These are phyloP conservation scores for Sesbania bispinosa DNA, from an alignment of 306 rosid genomes.

Conservation along the genomic window DNA sequence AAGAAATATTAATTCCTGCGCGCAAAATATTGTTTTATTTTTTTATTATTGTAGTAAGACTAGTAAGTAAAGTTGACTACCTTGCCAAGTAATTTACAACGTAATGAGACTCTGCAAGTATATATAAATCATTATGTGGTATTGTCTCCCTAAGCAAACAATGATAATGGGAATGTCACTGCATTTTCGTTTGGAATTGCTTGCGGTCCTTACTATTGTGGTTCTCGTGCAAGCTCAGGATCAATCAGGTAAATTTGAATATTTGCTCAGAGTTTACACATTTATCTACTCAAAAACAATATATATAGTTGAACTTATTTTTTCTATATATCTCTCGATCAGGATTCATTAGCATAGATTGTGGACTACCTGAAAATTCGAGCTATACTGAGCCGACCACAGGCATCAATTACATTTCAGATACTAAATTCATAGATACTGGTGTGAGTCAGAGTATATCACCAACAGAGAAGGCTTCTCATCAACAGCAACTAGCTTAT, in stretches of 20 bases:
- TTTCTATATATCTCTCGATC: background rate
- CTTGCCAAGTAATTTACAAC: too few relatives aligned
- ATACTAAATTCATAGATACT: conserved; percentile 33
- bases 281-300: background rate
- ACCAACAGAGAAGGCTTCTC: background rate
- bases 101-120: too few relatives aligned
- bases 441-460: conserved; percentile 28
- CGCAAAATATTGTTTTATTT: too few relatives aligned
- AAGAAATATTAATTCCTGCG: too few relatives aligned
- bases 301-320: background rate
- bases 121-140: too few relatives aligned
- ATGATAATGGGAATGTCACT: background rate
- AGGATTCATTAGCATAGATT: conserved; percentile 62
- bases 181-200: background rate
- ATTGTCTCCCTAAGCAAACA: background rate
- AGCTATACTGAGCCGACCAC: conserved; percentile 26
- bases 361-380: conserved; percentile 35
- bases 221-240: background rate
- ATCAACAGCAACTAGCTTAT: conserved; percentile 19
- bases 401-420: conserved; percentile 46
- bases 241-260: background rate
- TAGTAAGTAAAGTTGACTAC: too few relatives aligned
- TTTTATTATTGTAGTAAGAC: too few relatives aligned
- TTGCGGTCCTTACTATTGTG: background rate
- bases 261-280: background rate